A percentile compares a stretch with the other conserved stretches of the same genome.
These are phyloP conservation scores for Mrakia hoshinonis DNA, from an alignment of 768 basidiomycete species.

Conservation along the genomic window DNA sequence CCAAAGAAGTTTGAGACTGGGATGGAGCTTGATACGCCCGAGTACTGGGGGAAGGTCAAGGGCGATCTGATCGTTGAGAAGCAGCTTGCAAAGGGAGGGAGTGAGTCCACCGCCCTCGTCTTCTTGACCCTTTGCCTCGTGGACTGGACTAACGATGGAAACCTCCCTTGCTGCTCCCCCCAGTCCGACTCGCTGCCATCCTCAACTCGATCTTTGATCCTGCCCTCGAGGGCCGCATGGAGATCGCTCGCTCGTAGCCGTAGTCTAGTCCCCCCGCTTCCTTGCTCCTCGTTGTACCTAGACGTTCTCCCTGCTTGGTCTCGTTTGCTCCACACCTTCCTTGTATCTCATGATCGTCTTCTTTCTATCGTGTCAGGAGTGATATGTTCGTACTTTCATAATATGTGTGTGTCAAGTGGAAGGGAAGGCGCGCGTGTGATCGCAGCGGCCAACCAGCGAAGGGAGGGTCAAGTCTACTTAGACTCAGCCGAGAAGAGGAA, in stretches of 20 bases:
- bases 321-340: no score
- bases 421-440: no score
- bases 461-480: no score
- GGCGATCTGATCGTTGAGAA: conserved; percentile 66
- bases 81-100: conserved; percentile 69
- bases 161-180: background rate
- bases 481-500: no score
- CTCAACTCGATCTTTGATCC: conserved; percentile 26
- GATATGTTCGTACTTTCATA: no score
- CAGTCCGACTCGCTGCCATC: conserved; percentile 27
- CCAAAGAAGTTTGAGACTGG: conserved; percentile 55
- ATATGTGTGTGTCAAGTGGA: no score
- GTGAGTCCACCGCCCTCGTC: conserved; percentile 49
- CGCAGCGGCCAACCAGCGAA: no score
- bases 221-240: background rate
- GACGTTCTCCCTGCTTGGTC: no score
- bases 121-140: background rate
- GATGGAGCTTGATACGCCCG: conserved; percentile 69
- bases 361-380: no score
- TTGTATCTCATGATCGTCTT: no score
- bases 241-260: background rate
- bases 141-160: no score
- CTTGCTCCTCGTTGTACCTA: no score
- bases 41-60: conserved; percentile 64
- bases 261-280: background rate